Conservation (phyloP, 2,329 filamentous ascomycete species). For the Aspergillus fijiensis region DNA sequence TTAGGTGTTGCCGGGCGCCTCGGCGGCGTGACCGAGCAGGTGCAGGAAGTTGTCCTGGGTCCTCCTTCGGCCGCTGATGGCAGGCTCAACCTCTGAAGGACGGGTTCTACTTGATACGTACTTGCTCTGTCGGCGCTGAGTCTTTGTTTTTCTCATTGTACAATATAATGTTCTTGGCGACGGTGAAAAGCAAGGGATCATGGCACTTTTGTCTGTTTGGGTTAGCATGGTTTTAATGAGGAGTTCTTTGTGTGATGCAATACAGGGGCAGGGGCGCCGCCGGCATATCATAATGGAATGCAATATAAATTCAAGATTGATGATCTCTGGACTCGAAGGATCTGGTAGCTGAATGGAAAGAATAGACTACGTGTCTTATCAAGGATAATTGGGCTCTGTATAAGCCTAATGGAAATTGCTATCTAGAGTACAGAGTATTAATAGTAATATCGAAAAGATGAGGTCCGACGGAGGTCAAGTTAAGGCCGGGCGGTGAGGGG, state of each 20-base stretch:
- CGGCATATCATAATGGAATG: background rate
- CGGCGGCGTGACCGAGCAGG: constrained; percentile 59
- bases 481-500: constrained; percentile 1
- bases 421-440: background rate
- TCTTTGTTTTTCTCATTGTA: constrained; percentile 12
- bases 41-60: constrained; percentile 57
- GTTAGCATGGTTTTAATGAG: constrained; percentile 13
- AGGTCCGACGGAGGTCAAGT: background rate
- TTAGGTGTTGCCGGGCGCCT: constrained; percentile 62
- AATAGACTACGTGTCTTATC: background rate
- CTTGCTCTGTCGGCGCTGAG: background rate
- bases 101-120: background rate
- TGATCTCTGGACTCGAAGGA: too few relatives aligned
- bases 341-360: background rate
- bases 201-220: constrained; percentile 4
- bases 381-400: too few relatives aligned
- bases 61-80: constrained; percentile 32
- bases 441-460: background rate
- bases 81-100: constrained; percentile 23
- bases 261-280: background rate
- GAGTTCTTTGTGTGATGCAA: constrained; percentile 8
- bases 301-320: background rate
- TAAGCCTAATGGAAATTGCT: too few relatives aligned
- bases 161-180: constrained; percentile 8
- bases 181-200: background rate